Evolutionary conservation across 257 asterid species (phyloP), one percentile per base, ranked within the genome.

Genomic region (Solanum sitiens): DNA sequence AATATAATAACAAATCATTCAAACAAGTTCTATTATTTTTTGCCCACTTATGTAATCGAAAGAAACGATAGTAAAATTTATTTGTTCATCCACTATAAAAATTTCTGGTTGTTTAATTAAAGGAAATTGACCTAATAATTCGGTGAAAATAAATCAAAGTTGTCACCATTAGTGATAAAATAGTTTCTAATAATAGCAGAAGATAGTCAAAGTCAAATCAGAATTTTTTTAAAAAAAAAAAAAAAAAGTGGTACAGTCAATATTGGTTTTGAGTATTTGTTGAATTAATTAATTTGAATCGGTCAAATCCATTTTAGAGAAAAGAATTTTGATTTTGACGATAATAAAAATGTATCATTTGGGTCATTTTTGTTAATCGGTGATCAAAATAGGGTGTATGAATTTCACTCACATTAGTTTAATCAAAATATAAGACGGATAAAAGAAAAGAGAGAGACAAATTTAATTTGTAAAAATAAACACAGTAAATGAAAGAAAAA

Each of bases 11-110:
- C 68, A 8, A 8, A 50, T 61, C 68, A 61, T 61, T 9, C 27
- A 9, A 61, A 9, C 68, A 21, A 21, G 27, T 21, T 21, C 27
- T 72, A 37, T 83, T 76, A 83, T 61, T 63, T 25, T 37, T 11
- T 83, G 70, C 90, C 91, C 70, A 87, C 89, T 50, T 86, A 85
- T 7, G 67, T 83, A 83, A 40, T 84, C 40, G 86, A 85, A 87
- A 56, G 32, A 61, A 85, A 67, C 82, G 83, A 83, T 82, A 53
- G 18, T 84, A 84, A 87, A 83, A 83, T 84, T 76, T 59, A 63
- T 85, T 87, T 70, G 85, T 25, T 83, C 88, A 87, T 75, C 88
- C 87, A 83, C 87, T 47, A 21, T 20, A 44, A 45, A 86, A 13
- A 0, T 7, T 39, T 85, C 53, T 20, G 39, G 80, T 68, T 47